Conservation (phyloP, 768 basidiomycete species). For the Paxillus ammoniavirescens region DNA sequence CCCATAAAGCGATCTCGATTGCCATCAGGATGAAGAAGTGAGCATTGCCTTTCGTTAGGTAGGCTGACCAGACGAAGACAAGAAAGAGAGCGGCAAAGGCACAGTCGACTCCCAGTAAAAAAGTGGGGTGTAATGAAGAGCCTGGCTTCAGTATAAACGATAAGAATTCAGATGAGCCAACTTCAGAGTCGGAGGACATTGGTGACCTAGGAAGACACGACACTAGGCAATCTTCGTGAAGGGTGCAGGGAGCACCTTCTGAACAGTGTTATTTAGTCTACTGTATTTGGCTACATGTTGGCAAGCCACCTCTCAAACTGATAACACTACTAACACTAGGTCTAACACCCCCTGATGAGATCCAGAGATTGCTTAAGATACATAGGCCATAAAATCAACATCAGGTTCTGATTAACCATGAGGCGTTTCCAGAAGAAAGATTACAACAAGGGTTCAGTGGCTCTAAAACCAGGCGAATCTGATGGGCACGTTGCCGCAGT, state of each 20-base stretch:
- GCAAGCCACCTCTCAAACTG: neutral
- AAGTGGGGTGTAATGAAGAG: conserved; percentile 70
- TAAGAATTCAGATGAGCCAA: conserved; percentile 37
- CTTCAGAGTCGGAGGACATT: conserved; percentile 24
- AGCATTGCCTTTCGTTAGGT: conserved; percentile 59
- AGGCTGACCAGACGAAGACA: conserved; percentile 56
- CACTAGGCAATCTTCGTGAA: neutral
- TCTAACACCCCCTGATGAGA: too few species aligned
- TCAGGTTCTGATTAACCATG: too few species aligned
- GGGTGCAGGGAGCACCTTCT: conserved; percentile 1
- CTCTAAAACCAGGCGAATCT: neutral
- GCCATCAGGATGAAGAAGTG: conserved; percentile 67
- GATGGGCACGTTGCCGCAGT: neutral
- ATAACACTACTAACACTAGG: conserved; percentile 8
- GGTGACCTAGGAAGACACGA: too few species aligned
- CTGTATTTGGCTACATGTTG: too few species aligned
- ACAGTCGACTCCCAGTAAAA: conserved; percentile 61
- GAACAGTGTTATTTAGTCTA: too few species aligned
- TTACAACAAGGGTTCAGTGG: neutral
- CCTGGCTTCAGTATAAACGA: conserved; percentile 67
- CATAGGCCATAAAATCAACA: too few species aligned
- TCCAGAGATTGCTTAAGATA: too few species aligned
- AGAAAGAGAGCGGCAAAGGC: conserved; percentile 57
- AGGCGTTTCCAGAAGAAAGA: neutral
- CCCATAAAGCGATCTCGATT: conserved; percentile 72